These are phyloP conservation scores for Nitzschia putrida DNA, from an alignment of 108 stramenopile genomes.

Conservation along the genomic window DNA sequence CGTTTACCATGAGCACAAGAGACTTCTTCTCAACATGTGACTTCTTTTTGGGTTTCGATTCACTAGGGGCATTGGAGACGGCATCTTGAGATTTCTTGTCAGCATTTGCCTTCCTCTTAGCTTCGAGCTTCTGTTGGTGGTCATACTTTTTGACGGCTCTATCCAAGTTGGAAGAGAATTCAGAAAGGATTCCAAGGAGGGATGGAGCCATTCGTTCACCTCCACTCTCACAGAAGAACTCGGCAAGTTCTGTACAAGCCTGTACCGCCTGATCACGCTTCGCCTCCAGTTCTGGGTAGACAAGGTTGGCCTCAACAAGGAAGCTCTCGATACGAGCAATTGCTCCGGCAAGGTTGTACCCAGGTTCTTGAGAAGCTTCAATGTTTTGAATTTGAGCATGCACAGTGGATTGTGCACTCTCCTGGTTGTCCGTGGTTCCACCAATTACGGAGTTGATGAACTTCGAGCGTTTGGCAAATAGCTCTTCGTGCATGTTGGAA, in stretches of 20 bases:
- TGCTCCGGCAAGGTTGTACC: conserved; percentile 36
- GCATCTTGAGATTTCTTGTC: conserved; percentile 31
- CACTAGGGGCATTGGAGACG: conserved; percentile 14
- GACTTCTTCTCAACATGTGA: conserved; percentile 39
- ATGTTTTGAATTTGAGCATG: background rate
- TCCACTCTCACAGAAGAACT: conserved; percentile 80
- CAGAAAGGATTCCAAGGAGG: conserved; percentile 66
- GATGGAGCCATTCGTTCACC: conserved; percentile 57
- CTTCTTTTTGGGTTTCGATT: conserved; percentile 22
- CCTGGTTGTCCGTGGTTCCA: conserved; percentile 4
- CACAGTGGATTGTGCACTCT: background rate
- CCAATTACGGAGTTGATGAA: conserved; percentile 10
- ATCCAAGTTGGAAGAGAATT: conserved; percentile 65
- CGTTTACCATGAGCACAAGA: conserved; percentile 72
- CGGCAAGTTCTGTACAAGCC: conserved; percentile 71
- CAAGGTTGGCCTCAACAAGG: conserved; percentile 45
- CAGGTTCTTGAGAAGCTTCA: conserved; percentile 9
- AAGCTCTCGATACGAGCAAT: conserved; percentile 65
- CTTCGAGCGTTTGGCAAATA: conserved; percentile 14
- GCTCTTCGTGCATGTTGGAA: conserved; percentile 18
- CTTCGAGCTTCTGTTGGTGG: conserved; percentile 44
- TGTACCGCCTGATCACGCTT: conserved; percentile 54
- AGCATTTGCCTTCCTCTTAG: conserved; percentile 40
- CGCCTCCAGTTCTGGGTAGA: conserved; percentile 46
- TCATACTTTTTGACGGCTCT: conserved; percentile 74